A percentile compares a stretch with the other conserved stretches of the same genome.
Evolutionary conservation across 306 rosid genomes (phyloP).

Genomic region (Rubus idaeus): DNA sequence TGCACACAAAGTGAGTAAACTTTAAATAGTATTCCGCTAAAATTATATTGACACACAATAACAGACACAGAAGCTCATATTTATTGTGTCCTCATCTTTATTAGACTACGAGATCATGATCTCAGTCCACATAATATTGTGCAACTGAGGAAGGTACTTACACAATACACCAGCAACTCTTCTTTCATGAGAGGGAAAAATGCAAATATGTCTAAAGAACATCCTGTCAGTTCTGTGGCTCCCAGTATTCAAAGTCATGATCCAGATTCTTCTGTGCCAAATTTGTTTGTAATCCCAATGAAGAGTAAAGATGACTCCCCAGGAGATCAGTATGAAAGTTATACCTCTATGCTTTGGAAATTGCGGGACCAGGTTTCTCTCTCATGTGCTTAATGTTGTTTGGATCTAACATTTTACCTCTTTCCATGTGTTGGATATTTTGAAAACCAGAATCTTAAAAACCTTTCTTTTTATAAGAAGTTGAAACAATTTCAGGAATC

Average conservation of each 20-base stretch:
- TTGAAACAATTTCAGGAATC: neutral
- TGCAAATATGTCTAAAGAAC: slow-evolving; percentile 32
- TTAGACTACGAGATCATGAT: slow-evolving; percentile 59
- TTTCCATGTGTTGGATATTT: neutral
- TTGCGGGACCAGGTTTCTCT: slow-evolving; percentile 72
- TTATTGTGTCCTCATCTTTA: slow-evolving; percentile 24
- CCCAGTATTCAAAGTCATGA: slow-evolving; percentile 13
- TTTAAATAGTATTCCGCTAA: neutral
- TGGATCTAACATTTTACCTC: neutral
- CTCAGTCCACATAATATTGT: slow-evolving; percentile 43
- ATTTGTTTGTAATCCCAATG: slow-evolving; percentile 49
- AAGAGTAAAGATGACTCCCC: slow-evolving; percentile 65
- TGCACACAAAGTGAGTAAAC: slow-evolving; percentile 71
- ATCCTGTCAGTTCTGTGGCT: slow-evolving; percentile 25
- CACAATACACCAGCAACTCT: slow-evolving; percentile 46
- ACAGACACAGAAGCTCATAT: neutral
- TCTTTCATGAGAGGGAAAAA: slow-evolving; percentile 41
- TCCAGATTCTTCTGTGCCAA: slow-evolving; percentile 33
- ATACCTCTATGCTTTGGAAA: slow-evolving; percentile 56
- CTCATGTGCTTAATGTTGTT: neutral
- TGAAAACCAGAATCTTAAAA: neutral
- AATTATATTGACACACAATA: neutral
- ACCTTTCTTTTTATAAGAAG: neutral
- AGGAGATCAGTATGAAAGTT: slow-evolving; percentile 58
- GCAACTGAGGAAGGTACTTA: slow-evolving; percentile 54